Percentiles rank a stretch among this genome's conserved stretches.
phyloP scores from a whole-genome alignment of 768 basidiomycete genomes.

The Gelatoporia subvermispora region DNA sequence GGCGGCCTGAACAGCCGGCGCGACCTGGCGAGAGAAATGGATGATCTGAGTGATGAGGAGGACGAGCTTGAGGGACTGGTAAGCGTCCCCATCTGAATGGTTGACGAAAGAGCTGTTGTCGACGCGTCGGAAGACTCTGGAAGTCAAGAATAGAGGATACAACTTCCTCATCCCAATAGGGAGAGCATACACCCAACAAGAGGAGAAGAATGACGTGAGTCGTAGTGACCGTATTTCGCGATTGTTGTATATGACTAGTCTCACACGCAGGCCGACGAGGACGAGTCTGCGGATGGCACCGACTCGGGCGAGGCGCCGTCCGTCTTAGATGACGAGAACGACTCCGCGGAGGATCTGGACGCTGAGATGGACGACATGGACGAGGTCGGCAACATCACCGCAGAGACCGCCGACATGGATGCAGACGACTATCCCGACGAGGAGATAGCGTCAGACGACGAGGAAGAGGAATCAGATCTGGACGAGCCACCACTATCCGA shows the following conservation, averaged over 20 bases:
- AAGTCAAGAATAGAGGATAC: conserved; percentile 62
- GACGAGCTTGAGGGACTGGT: conserved; percentile 75
- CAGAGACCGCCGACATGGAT: conserved; percentile 37
- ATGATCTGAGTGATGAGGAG: conserved; percentile 83
- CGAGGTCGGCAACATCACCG: conserved; percentile 26
- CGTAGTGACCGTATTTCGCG: background rate
- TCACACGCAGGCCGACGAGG: conserved; percentile 29
- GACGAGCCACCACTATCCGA: background rate
- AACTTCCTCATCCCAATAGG: conserved; percentile 71
- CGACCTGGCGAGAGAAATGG: conserved; percentile 72
- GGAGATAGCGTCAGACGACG: conserved; percentile 2
- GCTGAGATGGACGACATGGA: conserved; percentile 57
- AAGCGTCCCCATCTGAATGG: conserved; percentile 20
- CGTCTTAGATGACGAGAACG: conserved; percentile 29
- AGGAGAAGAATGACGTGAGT: conserved; percentile 81
- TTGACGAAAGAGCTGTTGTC: background rate
- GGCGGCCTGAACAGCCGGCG: conserved; percentile 58
- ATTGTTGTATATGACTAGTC: background rate
- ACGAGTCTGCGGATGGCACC: conserved; percentile 36
- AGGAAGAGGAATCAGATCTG: conserved; percentile 1
- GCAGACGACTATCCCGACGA: conserved; percentile 34
- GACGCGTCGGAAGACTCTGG: conserved; percentile 39
- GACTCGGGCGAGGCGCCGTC: conserved; percentile 35
- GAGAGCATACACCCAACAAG: conserved; percentile 64
- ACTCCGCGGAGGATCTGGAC: conserved; percentile 48